Evolutionary conservation across 352 stramenopile species (phyloP), one percentile per base, ranked within the genome.

Genomic region (Phytophthora kernoviae): DNA sequence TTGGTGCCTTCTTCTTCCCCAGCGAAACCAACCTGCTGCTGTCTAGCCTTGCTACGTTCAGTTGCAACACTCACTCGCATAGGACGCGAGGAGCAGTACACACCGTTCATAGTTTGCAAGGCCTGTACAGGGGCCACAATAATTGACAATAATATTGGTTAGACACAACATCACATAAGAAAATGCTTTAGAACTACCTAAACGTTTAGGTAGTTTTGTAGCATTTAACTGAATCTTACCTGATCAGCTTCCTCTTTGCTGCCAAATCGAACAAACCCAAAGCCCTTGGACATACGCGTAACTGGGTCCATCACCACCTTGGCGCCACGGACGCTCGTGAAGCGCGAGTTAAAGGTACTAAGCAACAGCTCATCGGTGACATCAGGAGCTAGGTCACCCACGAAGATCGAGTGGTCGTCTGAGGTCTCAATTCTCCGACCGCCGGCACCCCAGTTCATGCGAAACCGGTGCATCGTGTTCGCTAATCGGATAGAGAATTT

Each of bases 51-150:
- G 53, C 87, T 87, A 36, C 90, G 81, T 54, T 96, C 90, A 5
- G 91, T 97, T 5, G 91, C 91, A 17, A 93, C 84, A 44, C 90
- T 94, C 39, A 97, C 88, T 40, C 91, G 90, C 75, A 98, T 97
- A 0, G 86, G 83, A 12, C 90, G 82, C 18, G 83, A 92, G 7
- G 84, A 93, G 46, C 91, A 96, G 49, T 88, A 92, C 3, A 94
- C 84, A 33, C 90, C 91, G 55, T 95, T 93, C 91, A 98, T 97
- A 17, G 84, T 91, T 66, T 91, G 82, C 48, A 98, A 58, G 9
- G 91, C 91, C 53, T 84, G 58, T 40, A 45, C n/a, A n/a, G n/a
- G n/a, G n/a, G n/a, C 20, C 9, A 44, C 33, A 39, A 39, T n/a
- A 39, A 39, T 12, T 39, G 33, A 8, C 33, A 39, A 39, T n/a